phyloP scores from a whole-genome alignment of 139 green algal genomes.

The Closterium sp. region DNA sequence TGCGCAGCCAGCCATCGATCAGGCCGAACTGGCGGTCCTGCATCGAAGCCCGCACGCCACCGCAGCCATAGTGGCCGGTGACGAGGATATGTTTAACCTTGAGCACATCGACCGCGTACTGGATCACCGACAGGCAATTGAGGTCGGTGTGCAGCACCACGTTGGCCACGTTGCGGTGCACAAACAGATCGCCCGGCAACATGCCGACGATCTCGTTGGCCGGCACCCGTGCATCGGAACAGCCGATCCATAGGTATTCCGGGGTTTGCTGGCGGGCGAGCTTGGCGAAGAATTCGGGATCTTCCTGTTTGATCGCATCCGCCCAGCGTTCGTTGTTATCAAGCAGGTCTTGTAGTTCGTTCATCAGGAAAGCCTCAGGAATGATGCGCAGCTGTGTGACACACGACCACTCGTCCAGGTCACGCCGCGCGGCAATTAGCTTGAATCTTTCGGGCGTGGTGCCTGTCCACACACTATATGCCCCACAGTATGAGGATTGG shows the following conservation, averaged over 20 bases:
- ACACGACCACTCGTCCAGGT: too few relatives aligned
- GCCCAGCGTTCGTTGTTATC: too few relatives aligned
- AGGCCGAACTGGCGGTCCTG: background rate
- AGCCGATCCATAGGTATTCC: slow-evolving; percentile 4
- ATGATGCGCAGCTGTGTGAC: too few relatives aligned
- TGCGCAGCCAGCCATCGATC: too few relatives aligned
- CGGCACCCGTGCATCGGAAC: background rate
- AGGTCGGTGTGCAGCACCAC: slow-evolving; percentile 9
- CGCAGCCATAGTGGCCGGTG: slow-evolving; percentile 22
- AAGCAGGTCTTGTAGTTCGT: too few relatives aligned
- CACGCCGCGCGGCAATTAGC: too few relatives aligned
- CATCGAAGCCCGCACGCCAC: slow-evolving; percentile 8
- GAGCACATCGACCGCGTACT: slow-evolving; percentile 12
- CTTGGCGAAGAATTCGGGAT: background rate
- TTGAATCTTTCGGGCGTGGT: too few relatives aligned
- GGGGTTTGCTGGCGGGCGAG: background rate
- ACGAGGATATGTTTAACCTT: slow-evolving; percentile 20
- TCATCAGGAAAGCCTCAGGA: too few relatives aligned
- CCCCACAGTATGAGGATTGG: too few relatives aligned
- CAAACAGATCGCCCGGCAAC: background rate
- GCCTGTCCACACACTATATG: too few relatives aligned
- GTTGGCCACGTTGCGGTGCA: slow-evolving; percentile 30
- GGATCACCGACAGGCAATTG: background rate
- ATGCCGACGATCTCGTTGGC: background rate
- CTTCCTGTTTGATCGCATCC: too few relatives aligned